These are phyloP conservation scores for Populus trichocarpa DNA, from an alignment of 441 rosid genomes.

Conservation along the genomic window DNA sequence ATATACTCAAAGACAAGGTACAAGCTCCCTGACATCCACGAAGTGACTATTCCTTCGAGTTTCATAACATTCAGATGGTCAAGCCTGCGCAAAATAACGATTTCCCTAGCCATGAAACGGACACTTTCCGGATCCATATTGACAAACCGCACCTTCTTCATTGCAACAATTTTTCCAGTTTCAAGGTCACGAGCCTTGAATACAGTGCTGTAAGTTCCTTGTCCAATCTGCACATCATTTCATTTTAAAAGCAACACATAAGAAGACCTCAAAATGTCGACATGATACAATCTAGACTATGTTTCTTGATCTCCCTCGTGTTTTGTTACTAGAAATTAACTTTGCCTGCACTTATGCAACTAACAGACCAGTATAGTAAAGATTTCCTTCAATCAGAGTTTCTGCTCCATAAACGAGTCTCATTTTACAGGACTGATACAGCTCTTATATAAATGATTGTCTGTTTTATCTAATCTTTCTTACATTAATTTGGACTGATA, in stretches of 20 bases:
- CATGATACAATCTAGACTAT: not conserved
- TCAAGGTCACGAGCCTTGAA: constrained; percentile 79
- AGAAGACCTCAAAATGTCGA: not conserved
- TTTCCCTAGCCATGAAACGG: constrained; percentile 98
- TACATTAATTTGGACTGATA: no score
- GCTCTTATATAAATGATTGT: not conserved
- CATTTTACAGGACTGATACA: not conserved
- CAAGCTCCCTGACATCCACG: constrained; percentile 76
- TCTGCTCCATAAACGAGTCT: not conserved
- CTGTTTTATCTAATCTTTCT: not conserved
- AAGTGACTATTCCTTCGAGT: constrained; percentile 81
- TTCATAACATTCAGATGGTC: constrained; percentile 93
- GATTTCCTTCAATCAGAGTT: not conserved
- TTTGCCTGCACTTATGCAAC: not conserved
- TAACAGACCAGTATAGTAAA: not conserved
- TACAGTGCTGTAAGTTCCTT: constrained; percentile 95
- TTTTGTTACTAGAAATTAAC: not conserved
- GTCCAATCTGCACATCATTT: constrained; percentile 66
- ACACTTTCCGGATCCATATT: constrained; percentile 93
- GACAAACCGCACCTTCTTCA: constrained; percentile 93
- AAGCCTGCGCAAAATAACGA: constrained; percentile 69
- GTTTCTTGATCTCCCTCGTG: not conserved
- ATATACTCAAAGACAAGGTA: constrained; percentile 93
- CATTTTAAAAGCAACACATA: not conserved
- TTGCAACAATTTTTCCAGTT: constrained; percentile 69